These are phyloP conservation scores for Coleophoma crateriformis DNA, from an alignment of 2,329 filamentous ascomycete species.

Conservation along the genomic window DNA sequence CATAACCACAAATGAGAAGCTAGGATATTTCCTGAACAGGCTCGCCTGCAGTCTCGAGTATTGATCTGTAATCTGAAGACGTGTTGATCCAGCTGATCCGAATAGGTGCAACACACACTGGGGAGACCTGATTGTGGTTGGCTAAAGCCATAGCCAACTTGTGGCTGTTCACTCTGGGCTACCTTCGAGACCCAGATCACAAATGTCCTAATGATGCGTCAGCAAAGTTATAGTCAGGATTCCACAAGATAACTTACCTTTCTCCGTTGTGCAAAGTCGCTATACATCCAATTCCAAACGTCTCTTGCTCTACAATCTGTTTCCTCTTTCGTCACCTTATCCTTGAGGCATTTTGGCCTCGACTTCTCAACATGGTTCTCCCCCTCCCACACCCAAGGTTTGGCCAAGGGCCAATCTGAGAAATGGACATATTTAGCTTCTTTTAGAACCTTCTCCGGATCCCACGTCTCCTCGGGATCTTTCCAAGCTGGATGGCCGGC, in stretches of 20 bases:
- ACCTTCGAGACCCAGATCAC: not conserved
- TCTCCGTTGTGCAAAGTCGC: conserved; percentile 17
- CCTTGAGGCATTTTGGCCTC: conserved; percentile 13
- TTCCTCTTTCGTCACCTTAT: conserved; percentile 4
- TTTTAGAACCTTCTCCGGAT: conserved; percentile 39
- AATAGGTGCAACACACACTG: too few species aligned
- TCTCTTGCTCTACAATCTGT: conserved; percentile 17
- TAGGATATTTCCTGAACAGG: too few species aligned
- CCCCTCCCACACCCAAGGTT: conserved; percentile 48
- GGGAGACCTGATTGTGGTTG: too few species aligned
- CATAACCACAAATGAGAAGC: too few species aligned
- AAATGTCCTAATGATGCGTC: not conserved
- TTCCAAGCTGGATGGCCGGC: conserved; percentile 39
- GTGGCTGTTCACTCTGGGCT: not conserved
- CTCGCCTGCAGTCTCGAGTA: too few species aligned
- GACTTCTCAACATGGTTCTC: conserved; percentile 5
- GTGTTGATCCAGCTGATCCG: too few species aligned
- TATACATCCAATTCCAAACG: conserved; percentile 20
- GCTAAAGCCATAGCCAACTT: too few species aligned
- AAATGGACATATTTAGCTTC: conserved; percentile 56
- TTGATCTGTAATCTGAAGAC: too few species aligned
- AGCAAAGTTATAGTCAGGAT: not conserved
- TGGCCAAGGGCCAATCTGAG: conserved; percentile 53
- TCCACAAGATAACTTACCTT: conserved; percentile 7
- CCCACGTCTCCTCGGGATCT: conserved; percentile 40